Conservation (phyloP, 352 stramenopile species). For the Halophytophthora batemanensis region DNA sequence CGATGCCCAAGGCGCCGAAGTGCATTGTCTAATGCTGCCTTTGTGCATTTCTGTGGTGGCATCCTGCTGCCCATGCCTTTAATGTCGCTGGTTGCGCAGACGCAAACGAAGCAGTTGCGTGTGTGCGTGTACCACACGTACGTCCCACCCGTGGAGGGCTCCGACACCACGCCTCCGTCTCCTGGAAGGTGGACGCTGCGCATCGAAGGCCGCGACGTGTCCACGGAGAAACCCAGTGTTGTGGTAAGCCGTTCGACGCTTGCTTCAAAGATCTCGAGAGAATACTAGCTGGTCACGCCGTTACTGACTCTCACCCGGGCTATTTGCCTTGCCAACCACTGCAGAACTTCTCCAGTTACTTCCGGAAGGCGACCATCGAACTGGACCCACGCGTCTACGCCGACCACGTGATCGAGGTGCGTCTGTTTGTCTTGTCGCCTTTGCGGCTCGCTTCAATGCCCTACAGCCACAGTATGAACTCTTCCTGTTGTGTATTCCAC, state of each 20-base stretch:
- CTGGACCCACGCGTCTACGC: slow-evolving; percentile 65
- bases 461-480: background rate
- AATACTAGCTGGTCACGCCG: slow-evolving; percentile 1
- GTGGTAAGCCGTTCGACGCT: slow-evolving; percentile 28
- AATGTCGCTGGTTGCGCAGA: slow-evolving; percentile 18
- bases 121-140: slow-evolving; percentile 67
- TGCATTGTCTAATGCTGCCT: too few species aligned
- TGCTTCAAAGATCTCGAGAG: background rate
- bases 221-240: slow-evolving; percentile 20
- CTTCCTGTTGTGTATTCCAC: background rate
- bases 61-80: background rate
- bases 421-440: background rate
- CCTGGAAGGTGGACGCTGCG: slow-evolving; percentile 64
- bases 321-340: slow-evolving; percentile 3
- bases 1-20: background rate
- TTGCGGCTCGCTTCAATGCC: background rate
- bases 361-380: slow-evolving; percentile 72
- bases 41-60: background rate
- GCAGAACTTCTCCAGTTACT: slow-evolving; percentile 78
- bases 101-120: slow-evolving; percentile 51
- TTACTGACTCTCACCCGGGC: background rate
- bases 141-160: slow-evolving; percentile 34
- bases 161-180: slow-evolving; percentile 23
- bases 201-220: slow-evolving; percentile 48
- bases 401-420: slow-evolving; percentile 65